Evolutionary conservation across 495 filamentous ascomycete genomes (phyloP).

Genomic region (Bryoglossum gracile): DNA sequence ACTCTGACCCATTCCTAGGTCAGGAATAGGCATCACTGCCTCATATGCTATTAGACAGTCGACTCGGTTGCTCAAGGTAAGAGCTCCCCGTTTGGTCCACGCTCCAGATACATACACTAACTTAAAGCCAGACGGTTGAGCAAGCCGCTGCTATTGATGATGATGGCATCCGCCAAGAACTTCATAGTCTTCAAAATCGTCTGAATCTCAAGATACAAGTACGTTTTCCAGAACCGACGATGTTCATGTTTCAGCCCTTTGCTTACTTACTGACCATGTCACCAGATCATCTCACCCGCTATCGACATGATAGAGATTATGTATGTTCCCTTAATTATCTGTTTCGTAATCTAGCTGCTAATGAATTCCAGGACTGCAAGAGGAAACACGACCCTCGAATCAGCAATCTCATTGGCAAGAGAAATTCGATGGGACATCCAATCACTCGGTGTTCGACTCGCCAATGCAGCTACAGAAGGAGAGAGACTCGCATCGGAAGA

Average conservation of each 20-base stretch:
- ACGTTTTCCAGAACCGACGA: constrained; percentile 18
- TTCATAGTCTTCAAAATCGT: constrained; percentile 62
- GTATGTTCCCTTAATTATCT: constrained; percentile 42
- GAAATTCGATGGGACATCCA: constrained; percentile 85
- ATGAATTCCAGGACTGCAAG: constrained; percentile 59
- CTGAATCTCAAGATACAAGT: constrained; percentile 81
- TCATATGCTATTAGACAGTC: constrained; percentile 80
- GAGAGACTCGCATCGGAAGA: constrained; percentile 50
- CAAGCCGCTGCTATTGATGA: too few relatives aligned
- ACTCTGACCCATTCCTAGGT: constrained; percentile 37
- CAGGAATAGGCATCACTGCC: constrained; percentile 83
- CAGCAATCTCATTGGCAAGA: constrained; percentile 79
- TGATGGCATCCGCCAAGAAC: constrained; percentile 56
- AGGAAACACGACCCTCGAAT: constrained; percentile 91
- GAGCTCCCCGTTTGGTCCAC: constrained; percentile 9
- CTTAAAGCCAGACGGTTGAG: too few relatives aligned
- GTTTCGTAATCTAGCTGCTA: background rate
- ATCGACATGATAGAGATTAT: constrained; percentile 94
- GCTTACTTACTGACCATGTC: background rate
- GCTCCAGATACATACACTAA: too few relatives aligned
- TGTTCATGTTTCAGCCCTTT: background rate
- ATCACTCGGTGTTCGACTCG: constrained; percentile 68
- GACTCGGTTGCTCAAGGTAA: constrained; percentile 69
- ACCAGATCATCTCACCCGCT: constrained; percentile 80
- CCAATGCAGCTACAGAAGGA: constrained; percentile 59